Conservation (phyloP, 768 basidiomycete genomes). For the Holtermannia corniformis region DNA sequence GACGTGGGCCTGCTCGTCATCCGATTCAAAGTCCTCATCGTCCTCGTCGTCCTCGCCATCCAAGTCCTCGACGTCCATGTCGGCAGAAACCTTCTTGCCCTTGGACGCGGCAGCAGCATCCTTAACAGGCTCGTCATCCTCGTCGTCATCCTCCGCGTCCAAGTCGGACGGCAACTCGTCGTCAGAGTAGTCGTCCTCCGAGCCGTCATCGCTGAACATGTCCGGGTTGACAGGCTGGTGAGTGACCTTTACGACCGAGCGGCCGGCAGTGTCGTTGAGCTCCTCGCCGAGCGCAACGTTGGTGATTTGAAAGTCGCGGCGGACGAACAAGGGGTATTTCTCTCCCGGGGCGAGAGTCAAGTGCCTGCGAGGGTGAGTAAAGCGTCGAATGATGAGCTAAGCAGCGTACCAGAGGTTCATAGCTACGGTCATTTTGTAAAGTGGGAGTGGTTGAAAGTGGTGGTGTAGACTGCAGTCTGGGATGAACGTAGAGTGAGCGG, state of each 20-base stretch:
- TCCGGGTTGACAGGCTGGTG: slow-evolving; percentile 36
- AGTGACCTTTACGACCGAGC: slow-evolving; percentile 43
- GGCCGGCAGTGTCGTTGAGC: slow-evolving; percentile 50
- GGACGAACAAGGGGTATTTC: slow-evolving; percentile 51
- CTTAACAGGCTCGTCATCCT: slow-evolving; percentile 16
- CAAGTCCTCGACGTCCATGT: slow-evolving; percentile 47
- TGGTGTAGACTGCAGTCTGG: too few species aligned
- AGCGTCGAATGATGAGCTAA: too few species aligned
- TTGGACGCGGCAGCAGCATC: slow-evolving; percentile 44
- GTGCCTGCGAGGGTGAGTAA: not conserved
- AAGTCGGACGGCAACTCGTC: slow-evolving; percentile 31
- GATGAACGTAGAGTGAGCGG: too few species aligned
- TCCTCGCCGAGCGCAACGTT: slow-evolving; percentile 71
- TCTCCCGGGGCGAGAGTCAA: slow-evolving; percentile 33
- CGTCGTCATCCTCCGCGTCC: slow-evolving; percentile 41
- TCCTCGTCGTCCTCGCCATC: slow-evolving; percentile 4
- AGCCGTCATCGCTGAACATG: slow-evolving; percentile 27
- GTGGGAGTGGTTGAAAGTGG: not conserved
- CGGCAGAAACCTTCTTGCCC: slow-evolving; percentile 49
- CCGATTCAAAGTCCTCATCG: slow-evolving; percentile 7
- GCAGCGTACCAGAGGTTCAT: not conserved
- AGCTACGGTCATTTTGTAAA: not conserved
- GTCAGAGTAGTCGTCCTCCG: slow-evolving; percentile 11
- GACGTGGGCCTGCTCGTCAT: slow-evolving; percentile 17
- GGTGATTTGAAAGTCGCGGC: slow-evolving; percentile 65